phyloP scores from a whole-genome alignment of 2,329 filamentous ascomycete species.

The Cryphonectria naterciae region DNA sequence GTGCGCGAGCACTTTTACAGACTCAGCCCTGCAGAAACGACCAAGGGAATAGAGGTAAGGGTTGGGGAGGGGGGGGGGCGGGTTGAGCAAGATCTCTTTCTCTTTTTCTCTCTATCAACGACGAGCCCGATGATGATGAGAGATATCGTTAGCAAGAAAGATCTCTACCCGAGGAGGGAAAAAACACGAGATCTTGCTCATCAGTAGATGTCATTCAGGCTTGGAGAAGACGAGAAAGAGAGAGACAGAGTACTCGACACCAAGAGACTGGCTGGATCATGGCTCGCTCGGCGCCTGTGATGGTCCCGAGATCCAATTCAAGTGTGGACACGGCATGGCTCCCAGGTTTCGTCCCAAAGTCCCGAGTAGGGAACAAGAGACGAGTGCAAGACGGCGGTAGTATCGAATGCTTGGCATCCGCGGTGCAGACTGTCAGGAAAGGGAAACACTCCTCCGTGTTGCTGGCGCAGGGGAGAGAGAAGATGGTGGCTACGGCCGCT shows the following conservation, averaged over 20 bases:
- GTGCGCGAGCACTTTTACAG: neutral
- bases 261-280: neutral
- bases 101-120: neutral
- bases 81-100: neutral
- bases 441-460: neutral
- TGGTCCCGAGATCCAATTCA: neutral
- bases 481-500: neutral
- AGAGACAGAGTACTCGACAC: neutral
- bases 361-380: slow-evolving; percentile 5
- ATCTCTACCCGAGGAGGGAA: neutral
- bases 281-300: neutral
- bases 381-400: slow-evolving; percentile 23
- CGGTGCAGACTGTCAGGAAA: neutral
- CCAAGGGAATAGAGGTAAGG: neutral
- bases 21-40: slow-evolving; percentile 6
- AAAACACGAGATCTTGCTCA: slow-evolving; percentile 1
- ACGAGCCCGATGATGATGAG: slow-evolving; percentile 11
- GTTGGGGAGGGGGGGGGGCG: neutral
- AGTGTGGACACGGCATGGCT: slow-evolving; percentile 11
- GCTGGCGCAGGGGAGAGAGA: slow-evolving; percentile 6
- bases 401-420: slow-evolving; percentile 22
- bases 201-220: slow-evolving; percentile 2
- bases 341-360: slow-evolving; percentile 18
- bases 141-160: neutral
- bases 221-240: neutral